Evolutionary conservation across 257 asterid genomes (phyloP), one percentile per base, ranked within the genome.

Genomic region (Jacaranda mimosifolia): DNA sequence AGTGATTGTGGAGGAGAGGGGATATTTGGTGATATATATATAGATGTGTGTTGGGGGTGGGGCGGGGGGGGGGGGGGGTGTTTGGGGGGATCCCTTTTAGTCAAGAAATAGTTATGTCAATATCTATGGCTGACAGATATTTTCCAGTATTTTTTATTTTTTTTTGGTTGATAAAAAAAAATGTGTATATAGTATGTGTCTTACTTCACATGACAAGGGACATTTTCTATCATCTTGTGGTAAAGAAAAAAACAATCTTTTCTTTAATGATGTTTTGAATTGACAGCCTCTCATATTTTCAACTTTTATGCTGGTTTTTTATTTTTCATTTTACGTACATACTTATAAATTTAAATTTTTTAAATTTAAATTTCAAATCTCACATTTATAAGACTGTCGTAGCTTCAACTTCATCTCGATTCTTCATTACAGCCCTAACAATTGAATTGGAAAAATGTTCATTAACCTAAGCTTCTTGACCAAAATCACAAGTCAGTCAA

Each of bases 121-220:
- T 69, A 81, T 83, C 85, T 67, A 71, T 81, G 97, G 97, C 38
- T 43, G 91, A 81, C 97, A 92, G 93, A 88, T 84, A 76, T 62
- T 83, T 80, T 80, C 86, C 91, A 89, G 84, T 83, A 63, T 42
- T 81, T 72, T 74, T 68, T 75, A 42, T 62, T 38, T 15, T 63
- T 3, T 73, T 68, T 78, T 13, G 58, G 19, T 0, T 0, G 13
- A 52, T 4, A 15, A n/a, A 52, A 10, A 10, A 52, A 13, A 55
- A 35, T 72, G 36, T 45, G 43, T 5, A 42, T 73, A 83, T 63
- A 76, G 4, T 38, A 55, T 76, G 77, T 63, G 48, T 19, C 70
- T 45, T 57, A 67, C 49, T 60, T 74, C 83, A 68, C 75, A 15
- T 73, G 84, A 83, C 53, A 74, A 75, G 81, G 83, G 13, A 7